Evolutionary conservation across 805 yeast species (phyloP).

Genomic region (Candida quercuum): DNA sequence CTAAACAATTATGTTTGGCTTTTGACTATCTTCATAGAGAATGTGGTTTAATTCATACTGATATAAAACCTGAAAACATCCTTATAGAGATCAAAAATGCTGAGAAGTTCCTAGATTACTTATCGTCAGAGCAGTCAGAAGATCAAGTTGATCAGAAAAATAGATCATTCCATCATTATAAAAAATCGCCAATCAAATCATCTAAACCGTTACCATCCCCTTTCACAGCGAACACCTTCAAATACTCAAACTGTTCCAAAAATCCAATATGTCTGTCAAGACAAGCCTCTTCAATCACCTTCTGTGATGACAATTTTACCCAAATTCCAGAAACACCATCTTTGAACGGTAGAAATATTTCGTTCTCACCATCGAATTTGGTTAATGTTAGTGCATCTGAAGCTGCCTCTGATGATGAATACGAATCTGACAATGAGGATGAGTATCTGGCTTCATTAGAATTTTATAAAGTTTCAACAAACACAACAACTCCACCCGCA

Average conservation of each 20-base stretch:
- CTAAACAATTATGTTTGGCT: constrained; percentile 49
- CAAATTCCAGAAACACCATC: constrained; percentile 3
- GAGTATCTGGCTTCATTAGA: background rate
- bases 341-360: constrained; percentile 1
- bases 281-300: constrained; percentile 13
- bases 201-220: constrained; percentile 48
- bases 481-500: background rate
- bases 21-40: constrained; percentile 52
- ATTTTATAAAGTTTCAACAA: background rate
- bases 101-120: constrained; percentile 36
- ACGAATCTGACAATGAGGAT: constrained; percentile 7
- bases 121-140: constrained; percentile 2
- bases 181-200: constrained; percentile 21
- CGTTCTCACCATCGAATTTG: constrained; percentile 10
- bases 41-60: constrained; percentile 70
- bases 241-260: too few species aligned
- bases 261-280: too few species aligned
- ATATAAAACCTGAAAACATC: constrained; percentile 71
- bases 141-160: background rate
- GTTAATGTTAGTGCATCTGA: constrained; percentile 7
- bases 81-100: constrained; percentile 50
- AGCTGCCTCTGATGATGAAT: constrained; percentile 11
- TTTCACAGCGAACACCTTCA: constrained; percentile 16
- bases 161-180: background rate
- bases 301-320: constrained; percentile 9